Evolutionary conservation across 208 protist genomes (phyloP).

Genomic region (Trypanosoma scelopori): DNA sequence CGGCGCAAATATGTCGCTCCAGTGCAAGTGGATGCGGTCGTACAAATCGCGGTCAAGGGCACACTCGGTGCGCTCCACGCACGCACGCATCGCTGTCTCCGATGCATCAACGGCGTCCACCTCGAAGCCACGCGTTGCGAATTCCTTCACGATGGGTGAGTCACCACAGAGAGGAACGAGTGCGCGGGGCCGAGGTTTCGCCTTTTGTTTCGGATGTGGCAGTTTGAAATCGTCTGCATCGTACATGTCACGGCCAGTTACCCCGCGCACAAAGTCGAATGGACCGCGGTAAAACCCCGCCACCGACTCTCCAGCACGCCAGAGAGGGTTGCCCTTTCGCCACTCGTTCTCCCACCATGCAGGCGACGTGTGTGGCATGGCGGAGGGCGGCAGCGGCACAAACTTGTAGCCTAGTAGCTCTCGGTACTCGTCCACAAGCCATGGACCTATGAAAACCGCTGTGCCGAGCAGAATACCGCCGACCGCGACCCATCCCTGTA

Average conservation of each 20-base stretch:
- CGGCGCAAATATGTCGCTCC: constrained; percentile 74
- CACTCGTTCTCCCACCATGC: constrained; percentile 92
- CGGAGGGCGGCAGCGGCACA: constrained; percentile 49
- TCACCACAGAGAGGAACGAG: constrained; percentile 90
- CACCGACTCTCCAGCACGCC: constrained; percentile 70
- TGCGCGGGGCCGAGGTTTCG: constrained; percentile 32
- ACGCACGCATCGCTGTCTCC: constrained; percentile 73
- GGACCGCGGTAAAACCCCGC: constrained; percentile 56
- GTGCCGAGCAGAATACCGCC: constrained; percentile 66
- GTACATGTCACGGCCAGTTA: constrained; percentile 72
- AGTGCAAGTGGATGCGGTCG: constrained; percentile 64
- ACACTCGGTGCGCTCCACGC: constrained; percentile 61
- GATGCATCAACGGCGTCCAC: constrained; percentile 83
- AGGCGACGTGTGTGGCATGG: constrained; percentile 72
- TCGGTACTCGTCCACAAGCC: constrained; percentile 68
- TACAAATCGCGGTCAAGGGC: constrained; percentile 42
- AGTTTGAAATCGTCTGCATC: constrained; percentile 49
- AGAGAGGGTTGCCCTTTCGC: constrained; percentile 77
- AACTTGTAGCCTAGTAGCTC: constrained; percentile 74
- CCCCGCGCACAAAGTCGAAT: constrained; percentile 65
- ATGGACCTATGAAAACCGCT: constrained; percentile 72
- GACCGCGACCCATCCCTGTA: constrained; percentile 66
- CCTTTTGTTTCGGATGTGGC: neutral
- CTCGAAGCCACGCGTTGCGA: constrained; percentile 72
- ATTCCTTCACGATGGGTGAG: constrained; percentile 72